Percentiles rank a stretch among this genome's conserved stretches.
These are phyloP conservation scores for Asterionellopsis glacialis DNA, from an alignment of 108 stramenopile genomes.

Conservation along the genomic window DNA sequence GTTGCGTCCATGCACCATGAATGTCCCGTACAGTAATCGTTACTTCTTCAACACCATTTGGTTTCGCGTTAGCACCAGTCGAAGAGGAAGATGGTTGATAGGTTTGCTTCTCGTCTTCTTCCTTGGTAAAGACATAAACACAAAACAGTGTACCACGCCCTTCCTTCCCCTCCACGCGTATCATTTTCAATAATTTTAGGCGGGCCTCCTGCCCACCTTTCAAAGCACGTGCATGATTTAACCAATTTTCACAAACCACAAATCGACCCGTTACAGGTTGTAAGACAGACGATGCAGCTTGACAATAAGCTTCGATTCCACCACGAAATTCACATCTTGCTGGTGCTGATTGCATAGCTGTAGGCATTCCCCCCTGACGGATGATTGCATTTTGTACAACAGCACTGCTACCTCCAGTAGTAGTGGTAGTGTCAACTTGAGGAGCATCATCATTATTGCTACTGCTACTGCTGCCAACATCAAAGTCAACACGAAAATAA, in stretches of 20 bases:
- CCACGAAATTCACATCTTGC: constrained; percentile 75
- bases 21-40: constrained; percentile 21
- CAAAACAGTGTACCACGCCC: constrained; percentile 34
- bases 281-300: constrained; percentile 39
- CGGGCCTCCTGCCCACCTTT: constrained; percentile 28
- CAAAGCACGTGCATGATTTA: constrained; percentile 44
- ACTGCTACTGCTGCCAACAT: constrained; percentile 6
- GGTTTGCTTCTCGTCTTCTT: constrained; percentile 2
- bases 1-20: constrained; percentile 41
- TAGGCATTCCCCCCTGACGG: constrained; percentile 59
- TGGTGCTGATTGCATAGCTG: constrained; percentile 53
- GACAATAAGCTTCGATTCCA: constrained; percentile 65
- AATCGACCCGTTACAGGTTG: constrained; percentile 27
- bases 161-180: constrained; percentile 24
- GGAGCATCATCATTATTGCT: constrained; percentile 15
- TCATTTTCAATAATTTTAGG: constrained; percentile 17
- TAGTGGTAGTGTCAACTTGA: not conserved
- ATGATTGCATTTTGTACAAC: constrained; percentile 36
- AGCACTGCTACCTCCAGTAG: constrained; percentile 2
- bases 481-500: constrained; percentile 60
- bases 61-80: constrained; percentile 10
- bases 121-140: constrained; percentile 41
- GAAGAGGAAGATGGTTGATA: not conserved
- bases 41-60: no score
- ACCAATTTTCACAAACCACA: constrained; percentile 64